Evolutionary conservation across 305 asterid species (phyloP).

Genomic region (Solanum aculeatissimum): DNA sequence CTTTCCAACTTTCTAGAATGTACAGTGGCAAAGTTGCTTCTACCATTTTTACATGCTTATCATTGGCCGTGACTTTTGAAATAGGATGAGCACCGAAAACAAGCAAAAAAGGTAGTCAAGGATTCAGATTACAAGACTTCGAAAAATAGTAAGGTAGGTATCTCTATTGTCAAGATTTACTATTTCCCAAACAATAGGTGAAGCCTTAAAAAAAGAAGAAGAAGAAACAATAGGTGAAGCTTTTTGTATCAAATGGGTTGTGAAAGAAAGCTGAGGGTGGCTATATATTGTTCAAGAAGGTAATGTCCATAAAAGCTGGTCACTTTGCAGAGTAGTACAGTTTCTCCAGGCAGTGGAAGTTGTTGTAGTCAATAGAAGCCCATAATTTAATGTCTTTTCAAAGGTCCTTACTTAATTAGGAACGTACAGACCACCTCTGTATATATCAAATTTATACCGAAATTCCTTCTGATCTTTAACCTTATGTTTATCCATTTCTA

Average conservation of each 20-base stretch:
- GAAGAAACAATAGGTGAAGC: background rate
- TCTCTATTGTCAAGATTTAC: background rate
- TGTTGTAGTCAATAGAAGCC: background rate
- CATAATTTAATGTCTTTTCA: background rate
- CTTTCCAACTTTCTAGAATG: background rate
- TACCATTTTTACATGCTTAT: background rate
- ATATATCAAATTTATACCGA: background rate
- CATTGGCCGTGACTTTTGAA: background rate
- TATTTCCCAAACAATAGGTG: background rate
- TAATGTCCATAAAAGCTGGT: background rate
- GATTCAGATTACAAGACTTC: background rate
- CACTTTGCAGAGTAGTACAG: background rate
- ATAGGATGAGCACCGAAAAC: constrained; percentile 15
- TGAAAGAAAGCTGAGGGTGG: constrained; percentile 4
- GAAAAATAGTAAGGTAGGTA: constrained; percentile 3
- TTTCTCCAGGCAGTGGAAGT: background rate
- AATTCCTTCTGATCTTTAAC: background rate
- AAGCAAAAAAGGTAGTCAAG: background rate
- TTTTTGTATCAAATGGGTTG: background rate
- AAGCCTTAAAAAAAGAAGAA: background rate
- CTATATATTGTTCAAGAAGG: constrained; percentile 3
- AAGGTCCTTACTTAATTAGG: background rate
- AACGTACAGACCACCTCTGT: background rate
- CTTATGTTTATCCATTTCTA: background rate
- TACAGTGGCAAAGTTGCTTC: background rate